Evolutionary conservation across 345 rosid genomes (phyloP), one percentile per base, ranked within the genome.

Genomic region (Trapa incisa): DNA sequence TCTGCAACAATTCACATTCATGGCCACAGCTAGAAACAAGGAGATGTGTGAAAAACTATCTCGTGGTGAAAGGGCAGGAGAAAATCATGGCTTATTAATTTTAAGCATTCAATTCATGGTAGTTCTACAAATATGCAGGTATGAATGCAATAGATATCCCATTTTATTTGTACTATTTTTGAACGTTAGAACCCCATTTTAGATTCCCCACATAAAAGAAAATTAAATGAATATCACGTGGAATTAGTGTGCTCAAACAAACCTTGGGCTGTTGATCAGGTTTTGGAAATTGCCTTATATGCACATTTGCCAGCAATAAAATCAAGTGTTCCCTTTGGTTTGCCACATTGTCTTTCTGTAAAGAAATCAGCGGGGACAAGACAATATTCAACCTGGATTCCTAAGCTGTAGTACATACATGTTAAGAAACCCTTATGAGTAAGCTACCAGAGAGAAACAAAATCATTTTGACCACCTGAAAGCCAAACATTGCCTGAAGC

Each of bases 251-350:
- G 12, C 6, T 15, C 16, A 35, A 50, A 72, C 87, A 80, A 73
- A 95, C 99, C 99, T 91, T 91, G 43, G 98, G 98, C 68, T 88
- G 99, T 75, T 86, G 96, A 78, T 95, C 97, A 68, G 96, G 93
- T 84, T 95, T 91, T 37, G 97, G 96, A 82, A 91, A 89, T 68
- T 81, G 96, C 14, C 99, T 83, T 75, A 87, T 95, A 78, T 91
- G 98, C 72, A 91, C 99, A 77, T 95, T 95, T 66, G 99, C 99
- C 68, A 95, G 92, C 76, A 95, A 76, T 62, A 95, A 80, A 74
- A 95, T 91, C 77, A 95, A 76, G 75, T 95, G 99, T 70, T 95
- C 99, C 79, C 99, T 91, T 84, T 95, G 99, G 81, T 95, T 95
- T 75, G 96, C 96, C 80, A 95, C 99, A 57, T 81, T 95, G 69